Percentiles rank a stretch among this genome's conserved stretches.
These are phyloP conservation scores for Stagonosporopsis vannaccii DNA, from an alignment of 2,329 filamentous ascomycete genomes.

Conservation along the genomic window DNA sequence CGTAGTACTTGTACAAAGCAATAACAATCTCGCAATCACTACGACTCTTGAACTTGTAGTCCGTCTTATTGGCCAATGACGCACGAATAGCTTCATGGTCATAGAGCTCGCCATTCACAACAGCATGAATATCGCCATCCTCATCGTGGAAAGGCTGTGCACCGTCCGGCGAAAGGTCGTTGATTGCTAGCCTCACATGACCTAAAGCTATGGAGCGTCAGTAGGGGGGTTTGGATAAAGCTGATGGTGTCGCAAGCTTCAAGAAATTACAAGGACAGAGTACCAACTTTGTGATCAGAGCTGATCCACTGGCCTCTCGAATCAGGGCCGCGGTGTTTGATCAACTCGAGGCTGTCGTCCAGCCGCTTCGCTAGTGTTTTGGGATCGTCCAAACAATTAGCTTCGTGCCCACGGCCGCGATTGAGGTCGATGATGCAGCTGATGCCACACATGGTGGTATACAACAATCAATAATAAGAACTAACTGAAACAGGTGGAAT, in stretches of 20 bases:
- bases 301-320: slow-evolving; percentile 55
- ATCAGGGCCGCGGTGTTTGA: slow-evolving; percentile 57
- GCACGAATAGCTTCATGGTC: slow-evolving; percentile 57
- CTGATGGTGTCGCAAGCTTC: not conserved
- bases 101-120: slow-evolving; percentile 67
- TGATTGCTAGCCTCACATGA: slow-evolving; percentile 33
- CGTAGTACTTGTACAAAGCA: slow-evolving; percentile 56
- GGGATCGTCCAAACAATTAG: not conserved
- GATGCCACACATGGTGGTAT: slow-evolving; percentile 16
- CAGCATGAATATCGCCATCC: slow-evolving; percentile 55
- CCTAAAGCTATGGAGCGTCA: slow-evolving; percentile 22
- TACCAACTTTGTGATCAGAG: slow-evolving; percentile 52
- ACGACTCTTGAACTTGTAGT: slow-evolving; percentile 55
- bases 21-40: slow-evolving; percentile 62
- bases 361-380: slow-evolving; percentile 14
- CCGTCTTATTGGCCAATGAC: slow-evolving; percentile 35
- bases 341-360: slow-evolving; percentile 24
- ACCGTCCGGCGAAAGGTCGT: slow-evolving; percentile 28
- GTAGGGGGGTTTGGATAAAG: not conserved
- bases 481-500: not conserved
- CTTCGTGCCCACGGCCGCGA: slow-evolving; percentile 4
- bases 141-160: slow-evolving; percentile 31
- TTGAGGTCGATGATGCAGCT: slow-evolving; percentile 16
- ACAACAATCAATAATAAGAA: no score
- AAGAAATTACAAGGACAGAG: slow-evolving; percentile 15